Evolutionary conservation across 148 eudicot species (phyloP), one percentile per base, ranked within the genome.

Genomic region (Vaccinium corymbosum): DNA sequence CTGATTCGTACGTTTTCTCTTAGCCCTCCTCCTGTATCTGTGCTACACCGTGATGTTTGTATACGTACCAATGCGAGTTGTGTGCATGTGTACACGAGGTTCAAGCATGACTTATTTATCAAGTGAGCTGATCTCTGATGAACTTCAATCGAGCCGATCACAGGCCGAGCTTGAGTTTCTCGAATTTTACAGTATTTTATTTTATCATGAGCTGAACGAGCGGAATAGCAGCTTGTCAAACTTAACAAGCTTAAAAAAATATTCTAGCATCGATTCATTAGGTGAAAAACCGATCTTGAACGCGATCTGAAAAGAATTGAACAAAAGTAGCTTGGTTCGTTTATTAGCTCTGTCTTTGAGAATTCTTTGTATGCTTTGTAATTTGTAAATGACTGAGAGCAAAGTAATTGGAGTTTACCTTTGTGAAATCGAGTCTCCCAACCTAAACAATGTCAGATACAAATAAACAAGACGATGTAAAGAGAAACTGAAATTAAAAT

Each of bases 1-100:
- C 98, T 86, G 97, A 94, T 81, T 90, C 94, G 98, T 96, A 88
- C 6, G 91, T 61, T 61, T 32, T 83, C 74, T 38, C 74, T 62
- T 10, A 19, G 14, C 52, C 52, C 51, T 38, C 48, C 42, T 51
- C 46, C 2, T 32, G 35, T 76, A 46, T 32, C 35, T 81, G 62
- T 64, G 16, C 81, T 50, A 50, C 6, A 50, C 0, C 25, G 68
- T 61, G 25, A 61, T 68, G 15, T 13, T 12, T 79, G 17, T 19
- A 42, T 71, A 13, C 25, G 73, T 32, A 11, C 12, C 17, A 66
- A 68, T 81, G 9, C 13, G 27, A 27, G 62, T 16, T 50, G 19
- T 38, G 16, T 35, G 38, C 46, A 46, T 11, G 46, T 48, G 83
- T 27, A 27, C 0, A 27, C 27, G 27, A 27, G 27, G 9, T 59